These are phyloP conservation scores for Cryptococcus sp. DNA, from an alignment of 1,284 basidiomycete genomes.

Conservation along the genomic window DNA sequence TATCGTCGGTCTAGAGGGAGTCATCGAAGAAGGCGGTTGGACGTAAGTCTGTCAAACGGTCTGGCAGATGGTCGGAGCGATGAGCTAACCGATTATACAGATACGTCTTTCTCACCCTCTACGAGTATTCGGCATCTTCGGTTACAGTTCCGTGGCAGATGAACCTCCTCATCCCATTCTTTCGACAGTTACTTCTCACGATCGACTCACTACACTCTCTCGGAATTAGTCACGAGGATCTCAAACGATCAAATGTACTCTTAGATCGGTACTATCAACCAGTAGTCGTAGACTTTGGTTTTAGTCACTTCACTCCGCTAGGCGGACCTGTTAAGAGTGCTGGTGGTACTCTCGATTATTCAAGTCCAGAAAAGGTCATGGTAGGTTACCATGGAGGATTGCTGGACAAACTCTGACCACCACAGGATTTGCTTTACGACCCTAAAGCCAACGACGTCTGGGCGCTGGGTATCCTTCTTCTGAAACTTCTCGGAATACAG, in stretches of 20 bases:
- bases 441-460: conserved; percentile 43
- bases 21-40: conserved; percentile 42
- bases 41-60: conserved; percentile 28
- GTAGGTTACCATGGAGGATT: conserved; percentile 15
- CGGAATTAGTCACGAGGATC: conserved; percentile 42
- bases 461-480: conserved; percentile 40
- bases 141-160: conserved; percentile 6
- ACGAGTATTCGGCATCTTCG: conserved; percentile 19
- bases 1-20: conserved; percentile 38
- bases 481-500: conserved; percentile 30
- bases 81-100: conserved; percentile 11
- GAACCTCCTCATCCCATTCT: conserved; percentile 25
- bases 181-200: conserved; percentile 32
- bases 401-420: background rate
- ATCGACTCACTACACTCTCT: conserved; percentile 37
- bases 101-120: conserved; percentile 36
- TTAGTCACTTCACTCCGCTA: conserved; percentile 36
- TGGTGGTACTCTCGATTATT: conserved; percentile 44
- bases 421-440: conserved; percentile 32
- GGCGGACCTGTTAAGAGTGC: conserved; percentile 24
- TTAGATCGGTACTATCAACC: conserved; percentile 21
- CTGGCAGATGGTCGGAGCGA: background rate
- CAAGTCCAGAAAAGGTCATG: conserved; percentile 41
- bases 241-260: conserved; percentile 45
- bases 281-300: conserved; percentile 42